Conservation (phyloP, 2,329 filamentous ascomycete species). For the Alternaria tenuissima region DNA sequence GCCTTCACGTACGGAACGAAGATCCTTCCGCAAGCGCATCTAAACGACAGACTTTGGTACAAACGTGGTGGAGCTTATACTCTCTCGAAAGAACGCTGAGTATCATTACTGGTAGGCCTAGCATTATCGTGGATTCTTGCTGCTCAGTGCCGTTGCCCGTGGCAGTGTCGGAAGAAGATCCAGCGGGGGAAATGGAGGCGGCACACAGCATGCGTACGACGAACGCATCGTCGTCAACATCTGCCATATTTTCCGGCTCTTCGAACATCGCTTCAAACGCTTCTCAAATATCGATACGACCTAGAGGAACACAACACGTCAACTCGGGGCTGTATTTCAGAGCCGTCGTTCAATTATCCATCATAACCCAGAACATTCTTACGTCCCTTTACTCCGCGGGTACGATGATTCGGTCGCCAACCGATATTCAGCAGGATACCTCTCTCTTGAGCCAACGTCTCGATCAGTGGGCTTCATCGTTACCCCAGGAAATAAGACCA, state of each 20-base stretch:
- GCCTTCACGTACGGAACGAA: slow-evolving; percentile 52
- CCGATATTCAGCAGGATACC: slow-evolving; percentile 47
- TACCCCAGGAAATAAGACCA: slow-evolving; percentile 45
- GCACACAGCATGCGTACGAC: slow-evolving; percentile 14
- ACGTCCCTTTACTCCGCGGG: slow-evolving; percentile 49
- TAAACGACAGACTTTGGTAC: slow-evolving; percentile 48
- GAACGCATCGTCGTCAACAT: slow-evolving; percentile 7
- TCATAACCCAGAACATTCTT: slow-evolving; percentile 47
- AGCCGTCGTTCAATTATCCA: slow-evolving; percentile 38
- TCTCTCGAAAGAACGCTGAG: slow-evolving; percentile 51
- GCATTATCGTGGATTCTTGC: slow-evolving; percentile 45
- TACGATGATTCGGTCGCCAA: slow-evolving; percentile 43
- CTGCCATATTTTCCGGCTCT: slow-evolving; percentile 5
- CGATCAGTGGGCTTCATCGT: slow-evolving; percentile 43
- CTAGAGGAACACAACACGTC: slow-evolving; percentile 11
- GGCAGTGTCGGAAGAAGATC: slow-evolving; percentile 31
- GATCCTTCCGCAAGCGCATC: slow-evolving; percentile 37
- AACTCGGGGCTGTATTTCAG: slow-evolving; percentile 40
- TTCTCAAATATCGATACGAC: slow-evolving; percentile 6
- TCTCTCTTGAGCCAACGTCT: slow-evolving; percentile 42
- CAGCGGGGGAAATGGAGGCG: slow-evolving; percentile 19
- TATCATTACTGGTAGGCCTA: slow-evolving; percentile 52
- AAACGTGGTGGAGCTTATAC: slow-evolving; percentile 54
- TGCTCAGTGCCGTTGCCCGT: slow-evolving; percentile 49
- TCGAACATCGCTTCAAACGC: slow-evolving; percentile 9